Percentiles rank a stretch among this genome's conserved stretches.
phyloP scores from a whole-genome alignment of 495 filamentous ascomycete species.

The Cercophora sp. region DNA sequence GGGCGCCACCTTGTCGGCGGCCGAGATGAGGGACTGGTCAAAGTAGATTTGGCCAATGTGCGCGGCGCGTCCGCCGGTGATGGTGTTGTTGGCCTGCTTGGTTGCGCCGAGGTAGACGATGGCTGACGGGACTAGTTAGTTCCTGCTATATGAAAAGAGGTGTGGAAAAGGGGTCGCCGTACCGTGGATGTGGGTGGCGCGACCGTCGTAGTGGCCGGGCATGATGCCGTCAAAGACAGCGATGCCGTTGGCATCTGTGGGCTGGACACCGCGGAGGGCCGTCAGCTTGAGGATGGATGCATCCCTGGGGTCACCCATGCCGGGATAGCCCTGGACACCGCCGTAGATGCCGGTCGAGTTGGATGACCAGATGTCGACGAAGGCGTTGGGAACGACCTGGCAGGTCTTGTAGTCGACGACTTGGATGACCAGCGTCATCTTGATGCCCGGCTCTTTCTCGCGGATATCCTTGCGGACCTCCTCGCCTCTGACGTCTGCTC shows the following conservation, averaged over 20 bases:
- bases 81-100: conserved; percentile 47
- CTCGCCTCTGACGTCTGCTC: conserved; percentile 34
- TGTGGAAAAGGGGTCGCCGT: background rate
- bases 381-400: conserved; percentile 53
- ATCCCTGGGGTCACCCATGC: conserved; percentile 46
- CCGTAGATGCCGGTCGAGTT: conserved; percentile 54
- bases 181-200: conserved; percentile 44
- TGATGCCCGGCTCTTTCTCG: conserved; percentile 53
- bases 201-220: conserved; percentile 54
- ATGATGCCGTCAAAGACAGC: conserved; percentile 49
- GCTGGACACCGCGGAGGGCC: conserved; percentile 50
- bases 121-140: conserved; percentile 16
- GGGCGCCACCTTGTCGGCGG: conserved; percentile 45
- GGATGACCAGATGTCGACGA: conserved; percentile 58
- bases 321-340: conserved; percentile 47
- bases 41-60: conserved; percentile 64
- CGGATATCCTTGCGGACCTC: conserved; percentile 52
- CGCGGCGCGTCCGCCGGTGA: conserved; percentile 44
- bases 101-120: conserved; percentile 46
- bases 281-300: conserved; percentile 46
- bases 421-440: conserved; percentile 58
- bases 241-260: conserved; percentile 45
- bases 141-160: background rate
- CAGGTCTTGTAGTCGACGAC: conserved; percentile 59
- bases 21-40: conserved; percentile 47